Percentiles rank a stretch among this genome's conserved stretches.
Conservation (phyloP, 179 eudicot genomes). For the Amaranthus tricolor region DNA sequence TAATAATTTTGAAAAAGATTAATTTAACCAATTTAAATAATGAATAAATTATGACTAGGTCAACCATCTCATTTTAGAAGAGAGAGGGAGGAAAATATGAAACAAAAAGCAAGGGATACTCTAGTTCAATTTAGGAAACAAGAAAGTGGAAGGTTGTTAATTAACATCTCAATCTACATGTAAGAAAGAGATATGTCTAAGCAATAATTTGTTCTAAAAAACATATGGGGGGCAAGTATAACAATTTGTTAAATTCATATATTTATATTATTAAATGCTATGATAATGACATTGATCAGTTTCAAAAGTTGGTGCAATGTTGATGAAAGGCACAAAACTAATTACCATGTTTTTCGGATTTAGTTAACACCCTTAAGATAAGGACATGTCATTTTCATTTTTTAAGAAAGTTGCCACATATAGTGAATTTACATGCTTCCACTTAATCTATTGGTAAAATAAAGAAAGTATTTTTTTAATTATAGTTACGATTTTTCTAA, state of each 20-base stretch:
- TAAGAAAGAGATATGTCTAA: not conserved
- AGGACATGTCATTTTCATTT: conserved; percentile 16
- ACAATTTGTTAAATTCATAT: conserved; percentile 14
- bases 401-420: conserved; percentile 4
- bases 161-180: conserved; percentile 9
- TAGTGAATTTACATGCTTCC: not conserved
- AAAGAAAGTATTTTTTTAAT: not conserved
- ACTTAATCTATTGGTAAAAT: not conserved
- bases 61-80: not conserved
- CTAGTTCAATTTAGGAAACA: not conserved
- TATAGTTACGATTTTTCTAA: too few relatives aligned
- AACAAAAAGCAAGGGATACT: not conserved
- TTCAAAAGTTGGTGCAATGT: conserved; percentile 27
- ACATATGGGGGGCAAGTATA: conserved; percentile 15
- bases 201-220: conserved; percentile 15
- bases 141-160: conserved; percentile 14
- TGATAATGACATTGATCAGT: conserved; percentile 15
- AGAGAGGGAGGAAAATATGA: not conserved
- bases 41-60: too few relatives aligned
- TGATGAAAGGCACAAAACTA: conserved; percentile 24
- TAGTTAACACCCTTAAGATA: conserved; percentile 22
- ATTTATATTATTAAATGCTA: not conserved
- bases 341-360: conserved; percentile 22
- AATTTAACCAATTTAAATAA: too few relatives aligned
- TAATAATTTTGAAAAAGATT: too few relatives aligned